These are phyloP conservation scores for Aphanomyces stellatus DNA, from an alignment of 352 stramenopile species.

Conservation along the genomic window DNA sequence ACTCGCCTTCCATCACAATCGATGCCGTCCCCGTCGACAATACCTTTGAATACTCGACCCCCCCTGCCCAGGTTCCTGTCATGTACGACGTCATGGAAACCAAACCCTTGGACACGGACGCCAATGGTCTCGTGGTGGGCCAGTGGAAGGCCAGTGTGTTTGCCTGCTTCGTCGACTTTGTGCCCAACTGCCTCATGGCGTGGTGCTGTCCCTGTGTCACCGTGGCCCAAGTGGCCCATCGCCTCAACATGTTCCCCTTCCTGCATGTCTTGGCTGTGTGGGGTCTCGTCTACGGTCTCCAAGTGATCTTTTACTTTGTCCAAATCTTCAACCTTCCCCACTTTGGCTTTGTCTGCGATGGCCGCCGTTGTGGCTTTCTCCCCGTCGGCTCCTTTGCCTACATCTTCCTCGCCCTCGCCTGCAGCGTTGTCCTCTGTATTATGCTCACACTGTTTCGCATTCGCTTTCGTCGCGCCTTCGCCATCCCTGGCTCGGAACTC, in stretches of 20 bases:
- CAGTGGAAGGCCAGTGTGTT: slow-evolving; percentile 33
- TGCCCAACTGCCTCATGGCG: slow-evolving; percentile 43
- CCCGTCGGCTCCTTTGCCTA: background rate
- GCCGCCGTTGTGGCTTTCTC: background rate
- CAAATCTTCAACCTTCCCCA: background rate
- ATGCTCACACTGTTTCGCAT: background rate
- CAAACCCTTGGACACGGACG: too few species aligned
- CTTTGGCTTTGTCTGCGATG: background rate
- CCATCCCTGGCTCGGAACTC: background rate
- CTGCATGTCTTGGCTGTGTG: slow-evolving; percentile 32
- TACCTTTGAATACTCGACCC: too few species aligned
- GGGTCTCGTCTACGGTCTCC: slow-evolving; percentile 14
- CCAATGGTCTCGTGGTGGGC: slow-evolving; percentile 53
- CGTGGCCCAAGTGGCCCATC: slow-evolving; percentile 39
- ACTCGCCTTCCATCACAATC: too few species aligned
- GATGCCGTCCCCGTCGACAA: too few species aligned
- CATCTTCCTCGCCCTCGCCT: background rate
- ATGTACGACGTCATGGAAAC: too few species aligned
- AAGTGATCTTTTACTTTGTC: slow-evolving; percentile 3
- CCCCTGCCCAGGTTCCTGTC: too few species aligned
- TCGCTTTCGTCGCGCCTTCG: background rate
- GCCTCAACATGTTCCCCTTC: slow-evolving; percentile 43
- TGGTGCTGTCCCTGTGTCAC: slow-evolving; percentile 48
- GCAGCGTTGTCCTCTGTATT: background rate
- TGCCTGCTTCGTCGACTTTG: slow-evolving; percentile 32